Percentiles rank a stretch among this genome's conserved stretches.
phyloP scores from a whole-genome alignment of 192 early-diverging fungal genomes.

The Backusella tuberculispora region DNA sequence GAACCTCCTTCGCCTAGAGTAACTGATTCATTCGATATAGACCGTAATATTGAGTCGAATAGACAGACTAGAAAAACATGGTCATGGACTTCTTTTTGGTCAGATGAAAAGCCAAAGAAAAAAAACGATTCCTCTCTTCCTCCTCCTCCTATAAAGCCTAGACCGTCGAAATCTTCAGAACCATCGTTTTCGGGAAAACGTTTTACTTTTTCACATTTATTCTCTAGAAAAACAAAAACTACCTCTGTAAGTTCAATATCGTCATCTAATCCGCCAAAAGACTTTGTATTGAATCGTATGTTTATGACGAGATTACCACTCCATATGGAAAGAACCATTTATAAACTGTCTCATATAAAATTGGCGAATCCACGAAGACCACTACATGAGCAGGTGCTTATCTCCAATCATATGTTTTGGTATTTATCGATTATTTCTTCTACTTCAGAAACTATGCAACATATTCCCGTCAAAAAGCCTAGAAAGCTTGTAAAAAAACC shows the following conservation, averaged over 20 bases:
- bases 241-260: neutral
- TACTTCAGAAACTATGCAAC: neutral
- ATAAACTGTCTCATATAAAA: conserved; percentile 74
- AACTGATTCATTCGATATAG: neutral
- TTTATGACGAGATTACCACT: conserved; percentile 62
- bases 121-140: neutral
- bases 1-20: neutral
- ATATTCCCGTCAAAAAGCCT: neutral
- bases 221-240: conserved; percentile 20
- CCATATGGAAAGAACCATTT: conserved; percentile 79
- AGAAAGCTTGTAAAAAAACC: neutral
- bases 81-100: conserved; percentile 24
- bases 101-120: conserved; percentile 18
- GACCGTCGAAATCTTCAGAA: conserved; percentile 13
- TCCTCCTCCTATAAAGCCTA: neutral
- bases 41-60: neutral
- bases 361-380: conserved; percentile 74
- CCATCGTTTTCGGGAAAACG: conserved; percentile 4
- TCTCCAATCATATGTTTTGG: conserved; percentile 86
- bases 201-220: conserved; percentile 18
- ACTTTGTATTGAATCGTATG: conserved; percentile 28
- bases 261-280: conserved; percentile 30
- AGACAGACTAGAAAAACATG: conserved; percentile 8
- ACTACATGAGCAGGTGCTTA: conserved; percentile 71
- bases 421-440: conserved; percentile 65